Conservation (phyloP, 441 rosid species). For the Eruca vesicaria region DNA sequence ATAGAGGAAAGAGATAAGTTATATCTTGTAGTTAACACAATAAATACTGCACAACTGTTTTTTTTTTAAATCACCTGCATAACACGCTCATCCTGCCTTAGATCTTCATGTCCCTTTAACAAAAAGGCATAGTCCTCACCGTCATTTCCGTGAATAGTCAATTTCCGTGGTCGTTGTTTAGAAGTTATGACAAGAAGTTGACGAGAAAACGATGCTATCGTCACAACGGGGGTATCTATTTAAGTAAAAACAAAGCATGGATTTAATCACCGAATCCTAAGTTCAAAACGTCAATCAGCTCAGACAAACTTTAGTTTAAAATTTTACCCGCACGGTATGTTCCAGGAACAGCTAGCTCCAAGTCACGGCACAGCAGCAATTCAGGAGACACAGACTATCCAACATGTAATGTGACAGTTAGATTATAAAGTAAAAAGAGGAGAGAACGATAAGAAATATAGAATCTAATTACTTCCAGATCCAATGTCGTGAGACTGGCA, state of each 20-base stretch:
- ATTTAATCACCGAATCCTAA: slow-evolving; percentile 15
- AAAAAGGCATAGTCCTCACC: slow-evolving; percentile 95
- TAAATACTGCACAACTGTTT: not conserved
- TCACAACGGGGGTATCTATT: slow-evolving; percentile 82
- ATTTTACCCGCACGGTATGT: slow-evolving; percentile 88
- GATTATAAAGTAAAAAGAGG: slow-evolving; percentile 29
- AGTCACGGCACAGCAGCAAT: slow-evolving; percentile 79
- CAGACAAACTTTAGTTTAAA: slow-evolving; percentile 17
- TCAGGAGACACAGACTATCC: slow-evolving; percentile 97
- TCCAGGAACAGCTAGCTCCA: slow-evolving; percentile 99
- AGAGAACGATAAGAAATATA: slow-evolving; percentile 19
- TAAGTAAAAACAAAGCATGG: not conserved
- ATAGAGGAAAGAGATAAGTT: slow-evolving; percentile 8
- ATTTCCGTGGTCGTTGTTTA: slow-evolving; percentile 94
- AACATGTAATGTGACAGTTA: slow-evolving; percentile 25
- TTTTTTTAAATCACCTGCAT: slow-evolving; percentile 96
- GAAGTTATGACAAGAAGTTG: slow-evolving; percentile 95
- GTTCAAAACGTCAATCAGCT: slow-evolving; percentile 25
- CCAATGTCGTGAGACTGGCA: slow-evolving; percentile 87
- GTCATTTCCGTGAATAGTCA: slow-evolving; percentile 95
- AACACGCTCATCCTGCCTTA: slow-evolving; percentile 99
- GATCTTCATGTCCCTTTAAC: slow-evolving; percentile 98
- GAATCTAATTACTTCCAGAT: slow-evolving; percentile 70
- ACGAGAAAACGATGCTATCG: slow-evolving; percentile 85
- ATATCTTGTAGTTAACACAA: slow-evolving; percentile 2